Evolutionary conservation across 2,329 filamentous ascomycete genomes (phyloP), one percentile per base, ranked within the genome.

Genomic region (Verruconis gallopava): DNA sequence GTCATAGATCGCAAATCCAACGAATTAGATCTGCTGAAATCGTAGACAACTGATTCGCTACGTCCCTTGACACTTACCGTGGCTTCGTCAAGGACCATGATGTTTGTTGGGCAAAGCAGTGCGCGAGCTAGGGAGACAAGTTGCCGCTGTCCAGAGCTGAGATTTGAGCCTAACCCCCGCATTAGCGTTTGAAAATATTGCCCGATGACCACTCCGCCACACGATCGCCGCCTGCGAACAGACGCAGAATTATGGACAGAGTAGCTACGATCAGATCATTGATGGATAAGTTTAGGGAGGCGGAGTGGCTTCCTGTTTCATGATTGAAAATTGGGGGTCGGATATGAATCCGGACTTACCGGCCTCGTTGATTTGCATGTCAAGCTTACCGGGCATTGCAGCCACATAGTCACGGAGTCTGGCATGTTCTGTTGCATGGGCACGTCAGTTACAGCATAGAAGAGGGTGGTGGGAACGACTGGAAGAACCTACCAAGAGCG

Each of bases 11-110:
- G 6, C 25, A 30, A 30, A 30, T n/a, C n/a, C n/a, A n/a, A n/a
- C n/a, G n/a, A n/a, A n/a, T n/a, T n/a, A n/a, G n/a, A n/a, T n/a
- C n/a, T n/a, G n/a, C n/a, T n/a, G n/a, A n/a, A n/a, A n/a, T n/a
- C n/a, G n/a, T n/a, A n/a, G n/a, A n/a, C n/a, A n/a, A n/a, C n/a
- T n/a, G n/a, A n/a, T n/a, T n/a, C n/a, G 11, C 13, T 30, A 11
- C 25, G 25, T 30, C 13, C 11, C n/a, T 9, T 21, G 17, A 42
- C 36, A 75, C 50, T 56, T 57, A 86, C 86, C 21, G 91, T 98
- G 45, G 93, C 91, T 71, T 98, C 91, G 59, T 98, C 91, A 20
- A 98, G 73, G 2, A 98, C 88, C 46, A 98, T 73, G 54, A 98
- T 96, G 63, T 96, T 96, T 63, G 85, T 93, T 12, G 91, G 91